These are phyloP conservation scores for Davidsoniella australis DNA, from an alignment of 2,329 filamentous ascomycete genomes.

Conservation along the genomic window DNA sequence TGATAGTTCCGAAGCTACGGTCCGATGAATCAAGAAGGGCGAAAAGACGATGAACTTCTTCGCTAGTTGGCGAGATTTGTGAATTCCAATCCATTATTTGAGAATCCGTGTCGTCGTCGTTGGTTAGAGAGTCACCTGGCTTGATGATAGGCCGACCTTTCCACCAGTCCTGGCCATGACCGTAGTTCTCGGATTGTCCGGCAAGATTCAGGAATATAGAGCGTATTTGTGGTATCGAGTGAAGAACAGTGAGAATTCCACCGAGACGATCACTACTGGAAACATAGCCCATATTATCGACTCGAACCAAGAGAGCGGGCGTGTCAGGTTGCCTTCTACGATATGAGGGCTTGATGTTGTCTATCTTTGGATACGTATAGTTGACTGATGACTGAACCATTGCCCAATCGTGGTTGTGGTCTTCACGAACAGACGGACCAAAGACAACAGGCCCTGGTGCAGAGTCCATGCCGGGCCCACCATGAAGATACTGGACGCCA, in stretches of 20 bases:
- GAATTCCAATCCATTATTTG: conserved; percentile 3
- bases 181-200: conserved; percentile 29
- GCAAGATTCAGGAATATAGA: conserved; percentile 34
- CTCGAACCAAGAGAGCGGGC: conserved; percentile 34
- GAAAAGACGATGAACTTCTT: conserved; percentile 44
- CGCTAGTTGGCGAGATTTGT: conserved; percentile 11
- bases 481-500: background rate
- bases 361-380: conserved; percentile 23
- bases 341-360: conserved; percentile 12
- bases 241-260: conserved; percentile 39
- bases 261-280: conserved; percentile 28
- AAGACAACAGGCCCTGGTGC: conserved; percentile 22
- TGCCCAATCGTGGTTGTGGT: conserved; percentile 42
- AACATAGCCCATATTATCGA: conserved; percentile 14
- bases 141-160: conserved; percentile 23
- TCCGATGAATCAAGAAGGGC: conserved; percentile 45
- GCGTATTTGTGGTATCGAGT: conserved; percentile 40
- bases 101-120: background rate
- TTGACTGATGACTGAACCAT: conserved; percentile 34
- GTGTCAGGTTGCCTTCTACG: conserved; percentile 17
- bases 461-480: background rate
- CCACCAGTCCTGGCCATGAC: conserved; percentile 44
- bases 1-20: conserved; percentile 39
- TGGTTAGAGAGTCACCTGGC: background rate
- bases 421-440: conserved; percentile 38